These are phyloP conservation scores for Herpetomonas muscarum DNA, from an alignment of 208 protist genomes.

Conservation along the genomic window DNA sequence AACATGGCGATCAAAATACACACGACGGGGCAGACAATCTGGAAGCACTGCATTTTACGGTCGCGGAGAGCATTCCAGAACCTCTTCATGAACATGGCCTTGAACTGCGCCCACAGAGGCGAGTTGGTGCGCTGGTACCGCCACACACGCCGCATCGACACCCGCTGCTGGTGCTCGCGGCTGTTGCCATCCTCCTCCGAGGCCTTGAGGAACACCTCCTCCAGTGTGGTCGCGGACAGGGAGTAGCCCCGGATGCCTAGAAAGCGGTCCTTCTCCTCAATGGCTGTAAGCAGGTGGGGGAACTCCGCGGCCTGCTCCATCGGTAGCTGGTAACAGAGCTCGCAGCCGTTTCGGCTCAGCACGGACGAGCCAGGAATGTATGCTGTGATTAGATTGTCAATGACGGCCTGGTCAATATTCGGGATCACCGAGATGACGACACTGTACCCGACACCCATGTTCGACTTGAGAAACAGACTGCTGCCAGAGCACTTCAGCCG, in stretches of 20 bases:
- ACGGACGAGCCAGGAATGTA: conserved; percentile 15
- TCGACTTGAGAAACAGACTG: conserved; percentile 46
- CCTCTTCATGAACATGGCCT: conserved; percentile 32
- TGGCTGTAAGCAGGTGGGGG: conserved; percentile 18
- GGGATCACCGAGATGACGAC: conserved; percentile 26
- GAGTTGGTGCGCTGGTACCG: not conserved
- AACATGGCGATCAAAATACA: conserved; percentile 43
- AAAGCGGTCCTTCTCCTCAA: conserved; percentile 17
- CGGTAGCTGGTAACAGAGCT: conserved; percentile 40
- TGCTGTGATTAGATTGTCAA: conserved; percentile 18
- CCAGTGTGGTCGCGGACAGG: conserved; percentile 41
- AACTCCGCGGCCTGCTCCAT: conserved; percentile 19
- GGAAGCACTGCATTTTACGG: conserved; percentile 24
- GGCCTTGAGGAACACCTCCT: conserved; percentile 48
- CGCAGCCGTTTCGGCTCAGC: conserved; percentile 21
- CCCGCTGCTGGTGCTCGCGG: not conserved
- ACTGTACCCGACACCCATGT: conserved; percentile 48
- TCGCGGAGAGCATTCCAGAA: conserved; percentile 31
- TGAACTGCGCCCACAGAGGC: conserved; percentile 11
- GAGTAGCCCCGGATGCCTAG: conserved; percentile 27
- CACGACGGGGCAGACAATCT: conserved; percentile 36
- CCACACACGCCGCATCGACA: conserved; percentile 1
- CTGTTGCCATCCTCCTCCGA: conserved; percentile 10
- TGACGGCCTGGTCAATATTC: not conserved
- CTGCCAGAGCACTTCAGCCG: conserved; percentile 44